Evolutionary conservation across 305 asterid genomes (phyloP), one percentile per base, ranked within the genome.

Genomic region (Solanum hybrid): DNA sequence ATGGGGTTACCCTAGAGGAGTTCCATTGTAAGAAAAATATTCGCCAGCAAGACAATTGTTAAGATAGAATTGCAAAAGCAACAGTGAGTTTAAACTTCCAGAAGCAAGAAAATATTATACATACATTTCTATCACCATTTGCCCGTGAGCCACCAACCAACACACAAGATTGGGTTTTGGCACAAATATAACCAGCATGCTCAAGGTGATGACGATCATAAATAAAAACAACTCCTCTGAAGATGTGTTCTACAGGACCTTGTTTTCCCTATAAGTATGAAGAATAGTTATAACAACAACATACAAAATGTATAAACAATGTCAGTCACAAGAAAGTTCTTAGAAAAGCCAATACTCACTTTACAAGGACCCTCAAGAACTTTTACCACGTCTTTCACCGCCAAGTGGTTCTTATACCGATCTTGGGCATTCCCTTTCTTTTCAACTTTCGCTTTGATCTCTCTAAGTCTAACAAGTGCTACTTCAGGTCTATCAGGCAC

Each of bases 181-280:
- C 99, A 87, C 99, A 98, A 86, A 98, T 96, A 95, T 95, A 98
- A 89, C 99, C 99, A 91, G 98, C 98, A 92, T 98, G 99, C 95
- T 98, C 99, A 14, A 95, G 98, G 93, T 97, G 99, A 94, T 96
- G 98, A 10, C 98, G 95, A 90, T 97, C 98, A 91, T 93, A 95
- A 80, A 98, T 92, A 91, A 98, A 98, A 90, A 98, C 88, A 91
- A 97, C 92, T 84, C 99, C 98, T 89, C 89, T 95, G 91, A 90
- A 95, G 51, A 98, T 96, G 91, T 97, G 99, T 90, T 97, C 99
- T 38, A 97, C 94, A 26, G 98, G 97, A 72, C 99, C 99, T 92
- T 96, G 99, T 90, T 95, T 95, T 70, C 99, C 99, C 99, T 98
- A 92, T 22, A 78, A 78, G 27, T 37, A 86, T 61, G 79, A 45